A percentile compares a stretch with the other conserved stretches of the same genome.
These are phyloP conservation scores for Cornus controversa DNA, from an alignment of 148 eudicot genomes.

Conservation along the genomic window DNA sequence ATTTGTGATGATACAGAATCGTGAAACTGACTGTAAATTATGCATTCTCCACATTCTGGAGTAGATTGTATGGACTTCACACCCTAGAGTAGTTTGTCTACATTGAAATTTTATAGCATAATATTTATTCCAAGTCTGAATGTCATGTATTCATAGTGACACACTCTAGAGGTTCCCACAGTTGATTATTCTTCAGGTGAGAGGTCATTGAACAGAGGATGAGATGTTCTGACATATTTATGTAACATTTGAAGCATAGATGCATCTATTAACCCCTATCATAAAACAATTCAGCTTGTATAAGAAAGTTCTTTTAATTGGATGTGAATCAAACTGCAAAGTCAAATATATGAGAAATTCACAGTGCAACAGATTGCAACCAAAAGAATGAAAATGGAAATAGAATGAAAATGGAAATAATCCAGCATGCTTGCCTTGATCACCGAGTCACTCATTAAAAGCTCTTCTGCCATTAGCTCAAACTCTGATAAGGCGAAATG, in stretches of 20 bases:
- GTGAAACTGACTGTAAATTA: neutral
- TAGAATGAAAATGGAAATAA: constrained; percentile 12
- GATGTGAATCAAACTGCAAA: neutral
- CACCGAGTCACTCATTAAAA: constrained; percentile 86
- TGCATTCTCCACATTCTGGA: neutral
- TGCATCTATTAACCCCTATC: neutral
- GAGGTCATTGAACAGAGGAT: neutral
- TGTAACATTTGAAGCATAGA: too few species aligned
- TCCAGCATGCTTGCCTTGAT: constrained; percentile 61
- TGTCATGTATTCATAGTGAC: too few species aligned
- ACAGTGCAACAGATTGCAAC: neutral
- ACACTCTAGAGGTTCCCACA: neutral
- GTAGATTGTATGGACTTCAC: neutral
- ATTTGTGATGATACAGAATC: neutral
- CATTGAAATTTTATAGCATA: neutral
- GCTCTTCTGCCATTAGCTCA: constrained; percentile 91
- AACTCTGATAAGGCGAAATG: constrained; percentile 79
- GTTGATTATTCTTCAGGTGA: neutral
- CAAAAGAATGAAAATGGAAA: neutral
- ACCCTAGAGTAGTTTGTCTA: too few species aligned
- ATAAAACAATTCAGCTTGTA: neutral
- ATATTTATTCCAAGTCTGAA: too few species aligned
- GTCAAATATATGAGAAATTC: neutral
- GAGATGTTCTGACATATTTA: neutral
- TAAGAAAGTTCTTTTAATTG: neutral